Base-by-base conservation (phyloP, 805 yeast genomes). In the Wickerhamiella qilinensis region DNA sequence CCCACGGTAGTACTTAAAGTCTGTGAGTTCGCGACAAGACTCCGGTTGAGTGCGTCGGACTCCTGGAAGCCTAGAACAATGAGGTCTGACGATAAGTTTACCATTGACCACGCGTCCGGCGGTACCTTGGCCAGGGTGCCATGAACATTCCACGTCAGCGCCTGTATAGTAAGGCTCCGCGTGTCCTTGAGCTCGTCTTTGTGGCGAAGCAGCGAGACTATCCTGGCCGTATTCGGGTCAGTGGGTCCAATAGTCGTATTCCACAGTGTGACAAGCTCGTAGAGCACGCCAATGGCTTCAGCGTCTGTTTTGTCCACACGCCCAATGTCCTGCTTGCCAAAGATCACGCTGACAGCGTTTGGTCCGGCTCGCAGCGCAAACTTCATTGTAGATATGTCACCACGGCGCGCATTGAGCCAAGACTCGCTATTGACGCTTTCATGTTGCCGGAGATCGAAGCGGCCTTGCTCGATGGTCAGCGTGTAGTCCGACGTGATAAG, bases 1-100 rank as follows among this genome's bases (percentile, higher is more conserved):
- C 42, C 44, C 9, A 46, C 41, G 29, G 55, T 49, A 4, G 45
- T 33, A 12, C 45, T 45, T 33, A 55, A 44, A 0, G 62, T 61
- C 14, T 40, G 46, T 21, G 48, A 43, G 43, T 55, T 59, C 9
- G 64, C 54, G 30, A 51, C 53, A 24, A 56, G 40, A 31, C 54
- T 59, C 37, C 54, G 51, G 28, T 41, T 45, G 11, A 50, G 62
- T 4, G 65, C 65, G 51, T 76, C 83, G 17, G 51, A 33, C 28
- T 91, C 98, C 56, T 91, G 94, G 37, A 91, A 64, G 17, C 20
- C 47, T 43, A n/a, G 43, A 44, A 51, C 49, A 45, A 39, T 21
- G 12, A 39, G 25, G 27, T 39, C 42, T 9, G 20, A 12, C 15
- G 20, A 27, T 15, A 20, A 27, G 17, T 35, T 30, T n/a, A 35